These are phyloP conservation scores for Phellinidium pouzarii DNA, from an alignment of 1,284 basidiomycete species.

Conservation along the genomic window DNA sequence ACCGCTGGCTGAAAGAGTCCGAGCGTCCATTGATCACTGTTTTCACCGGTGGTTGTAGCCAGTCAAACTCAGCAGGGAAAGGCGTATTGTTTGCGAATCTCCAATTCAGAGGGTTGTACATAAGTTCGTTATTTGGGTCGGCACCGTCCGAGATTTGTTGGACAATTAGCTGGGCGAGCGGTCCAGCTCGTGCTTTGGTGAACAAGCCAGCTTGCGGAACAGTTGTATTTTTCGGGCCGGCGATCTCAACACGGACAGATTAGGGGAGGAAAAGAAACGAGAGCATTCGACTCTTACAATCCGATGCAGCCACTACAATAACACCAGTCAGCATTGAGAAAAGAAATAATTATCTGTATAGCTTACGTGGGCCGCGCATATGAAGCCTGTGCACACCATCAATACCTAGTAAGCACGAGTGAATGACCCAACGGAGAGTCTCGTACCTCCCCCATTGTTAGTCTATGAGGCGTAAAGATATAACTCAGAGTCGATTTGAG, in stretches of 20 bases:
- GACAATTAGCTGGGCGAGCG: constrained; percentile 45
- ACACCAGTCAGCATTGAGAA: constrained; percentile 10
- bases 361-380: constrained; percentile 53
- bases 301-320: constrained; percentile 50
- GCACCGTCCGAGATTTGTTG: constrained; percentile 36
- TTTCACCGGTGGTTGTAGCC: constrained; percentile 38
- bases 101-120: constrained; percentile 49
- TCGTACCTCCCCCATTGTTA: constrained; percentile 51
- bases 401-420: background rate
- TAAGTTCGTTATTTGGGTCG: constrained; percentile 40
- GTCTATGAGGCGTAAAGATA: constrained; percentile 30
- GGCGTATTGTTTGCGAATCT: constrained; percentile 41
- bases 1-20: constrained; percentile 47
- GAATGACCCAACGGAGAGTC: background rate
- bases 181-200: constrained; percentile 43
- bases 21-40: constrained; percentile 39
- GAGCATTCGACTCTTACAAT: constrained; percentile 35
- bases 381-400: constrained; percentile 34
- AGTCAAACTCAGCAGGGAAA: constrained; percentile 37
- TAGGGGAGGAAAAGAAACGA: background rate
- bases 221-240: constrained; percentile 44
- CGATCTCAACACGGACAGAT: constrained; percentile 33
- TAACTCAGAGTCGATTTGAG: background rate
- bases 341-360: background rate
- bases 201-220: constrained; percentile 53